Evolutionary conservation across 768 basidiomycete genomes (phyloP), one percentile per base, ranked within the genome.

Genomic region (Dentipellis fragilis): DNA sequence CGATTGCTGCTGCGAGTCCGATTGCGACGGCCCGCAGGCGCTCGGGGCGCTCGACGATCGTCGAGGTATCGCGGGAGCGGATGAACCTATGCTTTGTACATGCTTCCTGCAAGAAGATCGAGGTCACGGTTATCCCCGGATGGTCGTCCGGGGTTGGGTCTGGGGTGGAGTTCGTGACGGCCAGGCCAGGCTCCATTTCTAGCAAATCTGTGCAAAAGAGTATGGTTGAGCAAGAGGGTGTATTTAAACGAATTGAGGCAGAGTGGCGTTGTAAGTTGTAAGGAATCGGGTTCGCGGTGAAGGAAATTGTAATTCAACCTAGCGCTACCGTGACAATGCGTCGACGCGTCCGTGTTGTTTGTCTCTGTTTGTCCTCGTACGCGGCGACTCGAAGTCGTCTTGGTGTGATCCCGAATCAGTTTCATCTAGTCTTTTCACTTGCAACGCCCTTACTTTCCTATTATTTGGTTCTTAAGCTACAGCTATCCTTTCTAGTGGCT

Each of bases 41-140:
- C 66, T 96, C 89, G 0, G 94, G 94, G 10, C 91, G 78, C 66
- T 98, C 95, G n/a, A 94, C 81, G 53, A 96, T 84, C 47, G 75
- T 73, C 1, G 88, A 89, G 0, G 75, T 73, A 62, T 91, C 85
- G 51, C 79, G 76, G 14, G 84, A 82, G 14, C 93, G 84, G 54
- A 93, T 90, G 63, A 83, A 95, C 49, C 73, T 77, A 64, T 92
- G 89, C 56, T 80, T 72, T 16, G 83, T 74, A 65, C 89, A 90
- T 14, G 80, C 78, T 56, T 87, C 83, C 68, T 92, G 90, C 11
- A 90, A 65, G 60, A 73, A 76, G 45, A 80, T 60, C 14, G 49
- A 34, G 10, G 57, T 45, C 7, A 39, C 17, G 10, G 17, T 17
- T 16, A n/a, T 45, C 42, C 19, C n/a, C 17, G 17, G 42, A 3